Conservation (phyloP, 805 yeast genomes). For the Candida glaebosa region DNA sequence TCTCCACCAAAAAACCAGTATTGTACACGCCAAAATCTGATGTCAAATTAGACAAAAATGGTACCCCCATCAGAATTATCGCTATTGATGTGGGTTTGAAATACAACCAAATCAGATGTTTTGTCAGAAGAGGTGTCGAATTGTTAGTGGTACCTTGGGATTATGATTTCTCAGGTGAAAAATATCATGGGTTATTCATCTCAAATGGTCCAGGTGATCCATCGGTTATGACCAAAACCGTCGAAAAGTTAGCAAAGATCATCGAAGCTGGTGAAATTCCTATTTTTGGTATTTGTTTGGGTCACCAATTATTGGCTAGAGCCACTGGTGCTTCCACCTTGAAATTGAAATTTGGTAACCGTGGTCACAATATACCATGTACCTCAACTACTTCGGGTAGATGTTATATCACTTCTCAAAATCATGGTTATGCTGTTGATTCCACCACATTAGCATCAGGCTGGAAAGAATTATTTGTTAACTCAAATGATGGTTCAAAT, state of each 20-base stretch:
- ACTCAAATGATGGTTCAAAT: constrained; percentile 95
- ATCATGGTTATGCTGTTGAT: constrained; percentile 98
- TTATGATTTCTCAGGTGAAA: constrained; percentile 74
- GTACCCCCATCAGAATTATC: constrained; percentile 74
- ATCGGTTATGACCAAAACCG: constrained; percentile 69
- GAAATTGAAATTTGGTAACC: constrained; percentile 95
- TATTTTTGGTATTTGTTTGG: constrained; percentile 95
- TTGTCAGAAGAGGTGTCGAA: constrained; percentile 94
- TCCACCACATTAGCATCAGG: constrained; percentile 64
- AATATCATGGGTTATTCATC: constrained; percentile 91
- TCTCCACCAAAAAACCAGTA: constrained; percentile 73
- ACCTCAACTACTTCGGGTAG: constrained; percentile 86
- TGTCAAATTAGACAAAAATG: constrained; percentile 56
- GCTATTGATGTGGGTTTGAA: constrained; percentile 98
- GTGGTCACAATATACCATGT: constrained; percentile 98
- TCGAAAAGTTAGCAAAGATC: constrained; percentile 54
- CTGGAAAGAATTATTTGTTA: constrained; percentile 93
- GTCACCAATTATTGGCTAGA: constrained; percentile 94
- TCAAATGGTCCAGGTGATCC: constrained; percentile 99
- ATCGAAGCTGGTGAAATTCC: constrained; percentile 74
- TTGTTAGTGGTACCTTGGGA: constrained; percentile 95
- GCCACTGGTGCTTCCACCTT: constrained; percentile 92
- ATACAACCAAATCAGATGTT: constrained; percentile 95
- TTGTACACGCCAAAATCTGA: constrained; percentile 68
- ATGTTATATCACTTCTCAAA: constrained; percentile 98